Evolutionary conservation across 2,329 filamentous ascomycete species (phyloP).

Genomic region (Colletotrichum sansevieriae): DNA sequence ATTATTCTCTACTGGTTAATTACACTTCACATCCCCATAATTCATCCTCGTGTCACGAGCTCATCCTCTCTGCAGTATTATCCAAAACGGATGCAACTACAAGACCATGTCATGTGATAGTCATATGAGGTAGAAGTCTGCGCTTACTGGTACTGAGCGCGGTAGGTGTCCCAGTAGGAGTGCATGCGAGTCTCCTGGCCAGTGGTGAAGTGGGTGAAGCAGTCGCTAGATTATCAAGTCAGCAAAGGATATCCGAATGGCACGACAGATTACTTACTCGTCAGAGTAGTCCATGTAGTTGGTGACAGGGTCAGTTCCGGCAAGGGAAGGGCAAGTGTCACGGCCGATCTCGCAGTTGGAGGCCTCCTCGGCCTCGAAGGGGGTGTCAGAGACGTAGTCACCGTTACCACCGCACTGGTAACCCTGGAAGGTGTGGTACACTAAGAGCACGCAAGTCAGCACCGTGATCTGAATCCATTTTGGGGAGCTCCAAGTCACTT

Average conservation of each 20-base stretch:
- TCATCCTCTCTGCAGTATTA: background rate
- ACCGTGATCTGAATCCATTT: background rate
- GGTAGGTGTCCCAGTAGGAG: slow-evolving; percentile 48
- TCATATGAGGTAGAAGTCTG: background rate
- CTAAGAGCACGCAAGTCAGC: slow-evolving; percentile 7
- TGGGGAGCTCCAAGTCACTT: background rate
- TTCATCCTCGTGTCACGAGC: background rate
- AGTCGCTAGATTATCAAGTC: slow-evolving; percentile 47
- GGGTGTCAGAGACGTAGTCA: slow-evolving; percentile 58
- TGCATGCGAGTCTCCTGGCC: slow-evolving; percentile 55
- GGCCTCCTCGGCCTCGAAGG: slow-evolving; percentile 51
- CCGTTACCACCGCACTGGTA: slow-evolving; percentile 52
- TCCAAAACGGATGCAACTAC: no score
- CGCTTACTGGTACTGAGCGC: slow-evolving; percentile 42
- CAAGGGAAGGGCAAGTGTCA: slow-evolving; percentile 51
- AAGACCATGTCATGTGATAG: background rate
- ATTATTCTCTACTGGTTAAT: slow-evolving; percentile 5
- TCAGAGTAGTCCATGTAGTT: slow-evolving; percentile 59
- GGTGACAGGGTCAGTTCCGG: slow-evolving; percentile 53
- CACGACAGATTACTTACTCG: slow-evolving; percentile 50
- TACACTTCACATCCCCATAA: background rate
- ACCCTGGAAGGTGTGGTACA: slow-evolving; percentile 63
- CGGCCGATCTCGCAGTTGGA: slow-evolving; percentile 53
- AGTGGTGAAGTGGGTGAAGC: slow-evolving; percentile 60
- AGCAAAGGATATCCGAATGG: slow-evolving; percentile 9